Percentiles rank a stretch among this genome's conserved stretches.
Evolutionary conservation across 2,329 filamentous ascomycete species (phyloP).

Genomic region (Fusarium heterosporum): DNA sequence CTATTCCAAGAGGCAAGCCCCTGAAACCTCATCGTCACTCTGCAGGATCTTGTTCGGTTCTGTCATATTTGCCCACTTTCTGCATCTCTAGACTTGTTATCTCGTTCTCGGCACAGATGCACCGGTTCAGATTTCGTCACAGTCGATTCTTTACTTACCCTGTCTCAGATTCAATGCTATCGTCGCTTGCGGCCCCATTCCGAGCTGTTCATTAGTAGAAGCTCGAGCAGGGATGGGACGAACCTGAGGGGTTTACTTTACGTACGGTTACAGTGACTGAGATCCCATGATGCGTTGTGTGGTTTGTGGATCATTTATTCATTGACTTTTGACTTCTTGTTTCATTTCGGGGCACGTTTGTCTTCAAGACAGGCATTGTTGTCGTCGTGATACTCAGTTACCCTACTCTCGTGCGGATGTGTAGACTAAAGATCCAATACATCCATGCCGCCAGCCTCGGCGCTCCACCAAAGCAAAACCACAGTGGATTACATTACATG

Average conservation of each 20-base stretch:
- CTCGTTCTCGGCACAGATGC: conserved; percentile 8
- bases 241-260: conserved; percentile 45
- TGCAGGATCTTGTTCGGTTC: conserved; percentile 5
- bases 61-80: conserved; percentile 24
- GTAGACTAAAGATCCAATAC: too few species aligned
- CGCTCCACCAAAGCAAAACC: neutral
- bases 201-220: conserved; percentile 1
- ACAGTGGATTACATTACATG: neutral
- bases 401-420: too few species aligned
- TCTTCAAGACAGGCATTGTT: neutral
- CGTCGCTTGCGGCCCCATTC: conserved; percentile 24
- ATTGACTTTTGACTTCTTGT: neutral
- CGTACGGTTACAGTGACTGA: neutral
- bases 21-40: conserved; percentile 13
- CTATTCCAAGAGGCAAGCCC: neutral
- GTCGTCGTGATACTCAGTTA: neutral
- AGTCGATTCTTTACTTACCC: conserved; percentile 7
- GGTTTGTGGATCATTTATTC: neutral
- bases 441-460: neutral
- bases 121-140: conserved; percentile 2
- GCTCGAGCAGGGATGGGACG: conserved; percentile 35
- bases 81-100: conserved; percentile 5
- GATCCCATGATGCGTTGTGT: neutral
- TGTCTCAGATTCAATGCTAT: conserved; percentile 26
- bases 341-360: neutral